A percentile compares a stretch with the other conserved stretches of the same genome.
Evolutionary conservation across 2,329 filamentous ascomycete genomes (phyloP).

Genomic region (Talaromyces amestolkiae): DNA sequence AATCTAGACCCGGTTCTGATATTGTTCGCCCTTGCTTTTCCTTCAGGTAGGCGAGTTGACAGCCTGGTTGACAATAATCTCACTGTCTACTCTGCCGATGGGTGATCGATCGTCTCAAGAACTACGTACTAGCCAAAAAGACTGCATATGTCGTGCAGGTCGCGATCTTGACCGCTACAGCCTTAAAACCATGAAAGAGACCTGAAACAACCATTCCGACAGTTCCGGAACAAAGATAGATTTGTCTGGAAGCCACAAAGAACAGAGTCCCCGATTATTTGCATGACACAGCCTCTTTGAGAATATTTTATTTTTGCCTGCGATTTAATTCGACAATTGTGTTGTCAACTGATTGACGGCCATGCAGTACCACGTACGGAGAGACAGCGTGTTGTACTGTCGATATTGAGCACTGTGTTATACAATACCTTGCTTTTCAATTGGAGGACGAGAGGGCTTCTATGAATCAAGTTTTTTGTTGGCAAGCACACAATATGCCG

Average conservation of each 20-base stretch:
- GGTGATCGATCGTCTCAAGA: not conserved
- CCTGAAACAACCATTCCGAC: not conserved
- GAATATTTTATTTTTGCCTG: not conserved
- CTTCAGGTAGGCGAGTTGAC: not conserved
- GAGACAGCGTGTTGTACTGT: too few relatives aligned
- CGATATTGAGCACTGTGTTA: too few relatives aligned
- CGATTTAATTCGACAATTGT: not conserved
- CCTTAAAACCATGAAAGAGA: not conserved
- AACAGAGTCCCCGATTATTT: not conserved
- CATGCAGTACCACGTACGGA: too few relatives aligned
- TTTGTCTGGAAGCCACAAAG: not conserved
- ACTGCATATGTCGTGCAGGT: not conserved
- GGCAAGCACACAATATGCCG: too few relatives aligned
- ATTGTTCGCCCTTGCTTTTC: not conserved
- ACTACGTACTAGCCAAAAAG: not conserved
- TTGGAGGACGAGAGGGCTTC: too few relatives aligned
- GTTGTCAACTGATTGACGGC: not conserved
- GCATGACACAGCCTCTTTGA: not conserved
- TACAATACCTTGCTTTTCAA: too few relatives aligned
- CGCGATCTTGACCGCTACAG: not conserved
- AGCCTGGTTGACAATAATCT: not conserved
- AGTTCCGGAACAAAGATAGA: slow-evolving; percentile 3
- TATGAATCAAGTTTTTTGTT: too few relatives aligned
- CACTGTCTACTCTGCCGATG: not conserved
- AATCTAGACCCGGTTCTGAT: not conserved